Conservation (phyloP, 257 asterid genomes). For the Scutellaria galericulata region DNA sequence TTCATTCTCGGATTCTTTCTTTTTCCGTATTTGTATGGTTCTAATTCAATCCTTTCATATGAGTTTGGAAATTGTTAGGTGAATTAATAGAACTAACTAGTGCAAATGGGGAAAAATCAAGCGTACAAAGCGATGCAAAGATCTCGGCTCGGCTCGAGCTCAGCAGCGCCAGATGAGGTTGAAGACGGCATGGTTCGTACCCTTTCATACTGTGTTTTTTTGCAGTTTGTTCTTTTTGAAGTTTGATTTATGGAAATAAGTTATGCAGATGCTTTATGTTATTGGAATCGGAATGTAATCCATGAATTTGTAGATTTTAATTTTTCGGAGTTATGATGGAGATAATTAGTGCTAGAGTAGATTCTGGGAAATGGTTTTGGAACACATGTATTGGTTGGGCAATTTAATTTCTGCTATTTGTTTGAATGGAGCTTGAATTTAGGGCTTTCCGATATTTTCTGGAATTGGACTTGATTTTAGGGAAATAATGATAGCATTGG, state of each 20-base stretch:
- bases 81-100: background rate
- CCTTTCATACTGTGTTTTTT: slow-evolving; percentile 55
- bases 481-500: background rate
- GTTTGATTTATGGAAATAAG: slow-evolving; percentile 11
- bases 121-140: slow-evolving; percentile 90
- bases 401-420: background rate
- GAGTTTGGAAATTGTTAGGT: slow-evolving; percentile 11
- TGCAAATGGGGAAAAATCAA: slow-evolving; percentile 77
- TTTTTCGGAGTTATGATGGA: background rate
- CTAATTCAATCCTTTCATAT: background rate
- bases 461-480: slow-evolving; percentile 13
- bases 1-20: background rate
- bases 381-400: slow-evolving; percentile 1
- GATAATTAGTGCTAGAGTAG: slow-evolving; percentile 26
- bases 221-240: background rate
- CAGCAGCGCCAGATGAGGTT: slow-evolving; percentile 72
- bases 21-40: background rate
- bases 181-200: slow-evolving; percentile 94
- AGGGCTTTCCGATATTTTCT: background rate
- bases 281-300: slow-evolving; percentile 6
- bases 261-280: slow-evolving; percentile 8
- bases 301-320: slow-evolving; percentile 6
- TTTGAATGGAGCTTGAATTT: background rate
- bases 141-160: slow-evolving; percentile 73
- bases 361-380: slow-evolving; percentile 10